Percentiles rank a stretch among this genome's conserved stretches.
Evolutionary conservation across 2,329 filamentous ascomycete genomes (phyloP).

Genomic region (Trichoderma simmonsii): DNA sequence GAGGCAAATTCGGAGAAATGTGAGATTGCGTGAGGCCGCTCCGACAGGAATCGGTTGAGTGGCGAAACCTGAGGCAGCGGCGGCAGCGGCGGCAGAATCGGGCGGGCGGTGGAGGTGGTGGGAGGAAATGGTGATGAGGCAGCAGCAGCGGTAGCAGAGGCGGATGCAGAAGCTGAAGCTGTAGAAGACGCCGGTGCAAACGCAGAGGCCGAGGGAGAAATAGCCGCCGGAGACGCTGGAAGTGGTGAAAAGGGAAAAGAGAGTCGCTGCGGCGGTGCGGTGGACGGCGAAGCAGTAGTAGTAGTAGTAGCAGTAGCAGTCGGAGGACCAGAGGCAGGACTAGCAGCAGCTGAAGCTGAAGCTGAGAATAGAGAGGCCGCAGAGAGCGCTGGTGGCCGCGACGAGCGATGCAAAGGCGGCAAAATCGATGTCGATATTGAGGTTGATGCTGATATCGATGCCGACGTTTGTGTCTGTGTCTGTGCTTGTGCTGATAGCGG

Average conservation of each 20-base stretch:
- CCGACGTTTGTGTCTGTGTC: background rate
- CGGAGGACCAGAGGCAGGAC: background rate
- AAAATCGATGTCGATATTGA: background rate
- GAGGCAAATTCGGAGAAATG: background rate
- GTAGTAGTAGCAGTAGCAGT: background rate
- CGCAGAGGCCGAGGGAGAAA: background rate
- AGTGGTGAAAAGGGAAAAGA: background rate
- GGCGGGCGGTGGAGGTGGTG: background rate
- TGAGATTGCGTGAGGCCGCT: constrained; percentile 4
- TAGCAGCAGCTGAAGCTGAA: background rate
- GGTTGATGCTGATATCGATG: background rate
- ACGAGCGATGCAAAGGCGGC: too few species aligned
- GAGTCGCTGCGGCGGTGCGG: background rate
- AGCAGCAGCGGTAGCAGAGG: background rate
- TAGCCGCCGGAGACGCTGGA: background rate
- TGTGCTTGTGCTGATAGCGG: background rate
- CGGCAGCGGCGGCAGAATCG: constrained; percentile 18
- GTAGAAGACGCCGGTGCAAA: background rate
- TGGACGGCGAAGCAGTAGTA: background rate
- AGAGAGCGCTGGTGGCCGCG: background rate
- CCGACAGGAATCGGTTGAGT: constrained; percentile 20
- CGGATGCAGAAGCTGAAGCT: too few species aligned
- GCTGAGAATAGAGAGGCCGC: background rate
- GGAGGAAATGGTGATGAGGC: background rate
- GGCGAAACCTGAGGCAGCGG: constrained; percentile 14